Percentiles rank a stretch among this genome's conserved stretches.
Conservation (phyloP, 2,329 filamentous ascomycete species). For the Chlorencoelia australis region DNA sequence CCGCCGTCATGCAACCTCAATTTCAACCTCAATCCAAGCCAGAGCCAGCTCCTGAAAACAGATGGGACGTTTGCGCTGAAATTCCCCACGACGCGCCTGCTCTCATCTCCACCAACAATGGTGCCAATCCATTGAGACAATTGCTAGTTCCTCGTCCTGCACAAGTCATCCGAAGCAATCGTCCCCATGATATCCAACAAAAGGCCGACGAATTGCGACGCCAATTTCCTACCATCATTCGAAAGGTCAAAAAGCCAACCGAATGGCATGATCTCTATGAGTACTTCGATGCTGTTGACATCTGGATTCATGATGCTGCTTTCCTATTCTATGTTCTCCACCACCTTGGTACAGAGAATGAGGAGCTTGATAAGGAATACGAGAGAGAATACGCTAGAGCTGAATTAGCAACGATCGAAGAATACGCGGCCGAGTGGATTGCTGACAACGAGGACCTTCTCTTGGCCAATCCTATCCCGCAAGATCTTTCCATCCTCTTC, state of each 20-base stretch:
- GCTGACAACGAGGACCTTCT: neutral
- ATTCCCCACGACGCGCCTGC: constrained; percentile 6
- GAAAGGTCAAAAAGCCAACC: constrained; percentile 6
- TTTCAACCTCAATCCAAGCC: too few species aligned
- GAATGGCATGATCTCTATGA: constrained; percentile 22
- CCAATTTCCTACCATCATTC: constrained; percentile 4
- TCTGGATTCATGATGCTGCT: constrained; percentile 19
- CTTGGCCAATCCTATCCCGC: neutral
- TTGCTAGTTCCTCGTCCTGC: constrained; percentile 3
- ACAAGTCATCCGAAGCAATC: constrained; percentile 9
- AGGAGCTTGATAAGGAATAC: constrained; percentile 1
- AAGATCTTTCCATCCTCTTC: constrained; percentile 2
- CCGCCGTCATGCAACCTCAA: too few species aligned
- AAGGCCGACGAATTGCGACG: constrained; percentile 7
- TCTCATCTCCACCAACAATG: constrained; percentile 15
- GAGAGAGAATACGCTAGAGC: neutral
- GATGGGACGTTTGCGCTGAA: constrained; percentile 3
- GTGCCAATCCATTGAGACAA: constrained; percentile 8
- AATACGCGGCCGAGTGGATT: constrained; percentile 14
- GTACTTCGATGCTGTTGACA: constrained; percentile 27
- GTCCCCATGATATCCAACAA: constrained; percentile 6
- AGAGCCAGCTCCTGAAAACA: too few species aligned
- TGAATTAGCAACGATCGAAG: constrained; percentile 7
- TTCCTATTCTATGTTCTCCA: constrained; percentile 26
- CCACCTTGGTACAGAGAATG: constrained; percentile 12